These are phyloP conservation scores for Solanum appendiculatum DNA, from an alignment of 257 asterid species.

Conservation along the genomic window DNA sequence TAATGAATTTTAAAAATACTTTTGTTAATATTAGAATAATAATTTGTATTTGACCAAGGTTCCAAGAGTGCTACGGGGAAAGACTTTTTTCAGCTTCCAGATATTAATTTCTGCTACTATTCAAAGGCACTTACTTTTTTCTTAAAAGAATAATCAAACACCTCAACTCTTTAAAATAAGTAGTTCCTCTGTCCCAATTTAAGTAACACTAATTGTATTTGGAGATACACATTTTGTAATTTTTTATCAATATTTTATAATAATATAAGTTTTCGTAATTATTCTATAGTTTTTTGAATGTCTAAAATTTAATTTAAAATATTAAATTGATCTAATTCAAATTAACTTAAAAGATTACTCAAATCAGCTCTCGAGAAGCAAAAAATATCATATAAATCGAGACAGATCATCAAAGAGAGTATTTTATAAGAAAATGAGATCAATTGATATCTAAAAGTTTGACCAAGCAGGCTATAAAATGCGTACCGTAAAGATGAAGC, in stretches of 20 bases:
- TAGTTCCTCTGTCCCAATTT: neutral
- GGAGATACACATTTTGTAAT: neutral
- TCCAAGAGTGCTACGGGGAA: neutral
- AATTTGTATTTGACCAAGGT: neutral
- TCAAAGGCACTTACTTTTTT: neutral
- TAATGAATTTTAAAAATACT: too few relatives aligned
- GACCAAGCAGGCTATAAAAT: neutral
- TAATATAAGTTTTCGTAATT: neutral
- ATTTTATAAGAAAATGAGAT: neutral
- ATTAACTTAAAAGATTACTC: neutral
- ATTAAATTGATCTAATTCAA: neutral
- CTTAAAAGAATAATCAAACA: neutral
- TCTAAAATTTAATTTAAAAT: neutral
- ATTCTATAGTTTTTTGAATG: neutral
- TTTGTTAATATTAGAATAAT: neutral
- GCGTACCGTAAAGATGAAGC: slow-evolving; percentile 39
- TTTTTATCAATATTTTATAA: neutral
- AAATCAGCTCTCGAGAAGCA: neutral
- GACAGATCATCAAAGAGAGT: accelerated
- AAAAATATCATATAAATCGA: neutral
- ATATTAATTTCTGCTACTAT: neutral
- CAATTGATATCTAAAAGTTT: neutral
- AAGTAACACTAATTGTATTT: neutral
- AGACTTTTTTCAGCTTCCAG: neutral
- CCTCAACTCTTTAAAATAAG: neutral